phyloP scores from a whole-genome alignment of 2,329 filamentous ascomycete species.

The Colletotrichum agaves region DNA sequence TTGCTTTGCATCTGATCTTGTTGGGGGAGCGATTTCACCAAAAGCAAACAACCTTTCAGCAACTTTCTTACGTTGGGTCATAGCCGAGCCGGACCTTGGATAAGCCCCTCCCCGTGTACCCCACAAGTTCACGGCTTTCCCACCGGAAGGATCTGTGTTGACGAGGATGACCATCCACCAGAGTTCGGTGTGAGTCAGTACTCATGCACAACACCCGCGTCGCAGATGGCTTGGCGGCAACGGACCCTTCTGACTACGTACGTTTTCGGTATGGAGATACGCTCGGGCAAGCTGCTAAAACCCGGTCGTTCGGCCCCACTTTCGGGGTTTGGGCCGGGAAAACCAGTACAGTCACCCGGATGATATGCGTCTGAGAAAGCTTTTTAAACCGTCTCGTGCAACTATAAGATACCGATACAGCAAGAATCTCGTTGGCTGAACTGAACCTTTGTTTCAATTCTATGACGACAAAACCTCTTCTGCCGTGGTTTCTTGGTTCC shows the following conservation, averaged over 20 bases:
- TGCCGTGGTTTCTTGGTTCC: background rate
- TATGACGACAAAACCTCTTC: background rate
- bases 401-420: too few species aligned
- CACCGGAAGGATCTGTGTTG: background rate
- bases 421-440: too few species aligned
- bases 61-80: background rate
- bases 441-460: too few species aligned
- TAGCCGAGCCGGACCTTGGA: background rate
- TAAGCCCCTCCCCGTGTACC: background rate
- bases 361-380: too few species aligned
- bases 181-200: conserved; percentile 1
- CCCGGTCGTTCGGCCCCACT: conserved; percentile 22
- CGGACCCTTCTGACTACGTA: background rate
- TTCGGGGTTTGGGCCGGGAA: background rate
- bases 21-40: background rate
- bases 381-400: too few species aligned
- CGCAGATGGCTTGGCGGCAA: background rate
- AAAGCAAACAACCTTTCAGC: background rate
- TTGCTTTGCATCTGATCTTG: background rate
- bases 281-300: conserved; percentile 16
- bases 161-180: background rate
- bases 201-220: background rate
- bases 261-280: background rate
- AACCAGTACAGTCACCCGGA: background rate
- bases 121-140: background rate